These are phyloP conservation scores for Urostyla sp. DNA, from an alignment of 73 alveolate species.

Conservation along the genomic window DNA sequence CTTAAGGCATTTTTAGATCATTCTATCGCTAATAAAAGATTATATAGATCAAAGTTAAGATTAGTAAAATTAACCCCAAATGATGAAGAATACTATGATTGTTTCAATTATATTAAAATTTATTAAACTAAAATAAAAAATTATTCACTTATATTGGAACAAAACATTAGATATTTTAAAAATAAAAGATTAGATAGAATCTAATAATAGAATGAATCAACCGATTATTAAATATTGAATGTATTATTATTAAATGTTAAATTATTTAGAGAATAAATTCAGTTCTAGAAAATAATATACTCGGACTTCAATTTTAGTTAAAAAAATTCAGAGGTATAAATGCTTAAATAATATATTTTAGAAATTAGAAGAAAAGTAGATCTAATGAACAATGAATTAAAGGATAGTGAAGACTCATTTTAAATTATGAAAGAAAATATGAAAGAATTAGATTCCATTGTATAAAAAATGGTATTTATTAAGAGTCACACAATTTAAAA, in stretches of 20 bases:
- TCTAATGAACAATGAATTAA: background rate
- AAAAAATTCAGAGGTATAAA: slow-evolving; percentile 16
- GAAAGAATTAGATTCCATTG: slow-evolving; percentile 23
- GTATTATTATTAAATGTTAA: background rate
- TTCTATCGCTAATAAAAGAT: too few relatives aligned
- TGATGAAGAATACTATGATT: background rate
- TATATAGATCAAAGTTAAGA: slow-evolving; percentile 19
- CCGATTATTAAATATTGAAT: slow-evolving; percentile 32
- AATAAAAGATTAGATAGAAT: background rate
- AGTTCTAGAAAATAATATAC: slow-evolving; percentile 8
- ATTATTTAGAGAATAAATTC: slow-evolving; percentile 25
- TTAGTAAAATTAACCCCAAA: background rate
- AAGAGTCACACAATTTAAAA: slow-evolving; percentile 28
- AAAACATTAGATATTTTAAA: slow-evolving; percentile 5
- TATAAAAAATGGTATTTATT: slow-evolving; percentile 15
- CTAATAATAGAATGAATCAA: background rate
- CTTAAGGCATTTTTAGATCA: too few relatives aligned
- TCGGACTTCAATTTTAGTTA: slow-evolving; percentile 7
- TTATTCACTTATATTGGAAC: too few relatives aligned
- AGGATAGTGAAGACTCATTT: slow-evolving; percentile 29
- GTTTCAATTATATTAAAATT: background rate
- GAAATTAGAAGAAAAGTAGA: slow-evolving; percentile 25
- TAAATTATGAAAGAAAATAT: slow-evolving; percentile 23
- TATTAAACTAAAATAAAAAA: too few relatives aligned
- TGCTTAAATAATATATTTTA: background rate